phyloP scores from a whole-genome alignment of 1,284 basidiomycete species.

The Pterulicium gracile region DNA sequence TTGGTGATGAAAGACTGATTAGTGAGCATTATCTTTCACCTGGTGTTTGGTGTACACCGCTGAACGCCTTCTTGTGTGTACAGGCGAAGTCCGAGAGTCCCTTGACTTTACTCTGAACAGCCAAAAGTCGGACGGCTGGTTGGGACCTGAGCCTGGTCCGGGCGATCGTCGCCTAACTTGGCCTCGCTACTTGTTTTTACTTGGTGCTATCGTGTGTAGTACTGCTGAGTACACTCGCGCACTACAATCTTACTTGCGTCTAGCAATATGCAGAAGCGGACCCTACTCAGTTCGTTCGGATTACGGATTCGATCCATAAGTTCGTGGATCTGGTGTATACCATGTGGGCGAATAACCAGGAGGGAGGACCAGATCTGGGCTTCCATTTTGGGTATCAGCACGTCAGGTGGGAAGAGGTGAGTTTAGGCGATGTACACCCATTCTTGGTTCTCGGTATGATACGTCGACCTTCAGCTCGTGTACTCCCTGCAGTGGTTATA shows the following conservation, averaged over 20 bases:
- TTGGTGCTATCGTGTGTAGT: conserved; percentile 24
- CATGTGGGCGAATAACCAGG: conserved; percentile 22
- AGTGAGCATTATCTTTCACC: conserved; percentile 3
- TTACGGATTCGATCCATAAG: conserved; percentile 24
- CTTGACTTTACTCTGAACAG: conserved; percentile 26
- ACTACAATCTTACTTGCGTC: too few species aligned
- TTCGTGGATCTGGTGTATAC: conserved; percentile 22
- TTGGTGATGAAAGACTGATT: conserved; percentile 22
- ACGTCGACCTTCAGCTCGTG: conserved; percentile 16
- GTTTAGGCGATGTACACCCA: background rate
- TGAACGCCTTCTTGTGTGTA: background rate
- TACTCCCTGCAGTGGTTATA: conserved; percentile 27
- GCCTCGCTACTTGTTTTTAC: conserved; percentile 27
- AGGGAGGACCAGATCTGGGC: conserved; percentile 22
- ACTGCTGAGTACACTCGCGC: too few species aligned
- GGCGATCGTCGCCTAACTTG: conserved; percentile 24
- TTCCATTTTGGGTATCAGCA: conserved; percentile 30
- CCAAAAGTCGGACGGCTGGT: conserved; percentile 26
- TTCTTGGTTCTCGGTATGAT: background rate
- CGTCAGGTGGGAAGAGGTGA: conserved; percentile 28
- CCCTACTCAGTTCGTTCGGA: conserved; percentile 21
- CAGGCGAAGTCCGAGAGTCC: conserved; percentile 22
- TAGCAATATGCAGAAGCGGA: conserved; percentile 33
- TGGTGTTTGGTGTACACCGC: background rate
- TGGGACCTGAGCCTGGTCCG: conserved; percentile 26